Evolutionary conservation across 257 asterid species (phyloP).

Genomic region (Solanum gandarillasii): DNA sequence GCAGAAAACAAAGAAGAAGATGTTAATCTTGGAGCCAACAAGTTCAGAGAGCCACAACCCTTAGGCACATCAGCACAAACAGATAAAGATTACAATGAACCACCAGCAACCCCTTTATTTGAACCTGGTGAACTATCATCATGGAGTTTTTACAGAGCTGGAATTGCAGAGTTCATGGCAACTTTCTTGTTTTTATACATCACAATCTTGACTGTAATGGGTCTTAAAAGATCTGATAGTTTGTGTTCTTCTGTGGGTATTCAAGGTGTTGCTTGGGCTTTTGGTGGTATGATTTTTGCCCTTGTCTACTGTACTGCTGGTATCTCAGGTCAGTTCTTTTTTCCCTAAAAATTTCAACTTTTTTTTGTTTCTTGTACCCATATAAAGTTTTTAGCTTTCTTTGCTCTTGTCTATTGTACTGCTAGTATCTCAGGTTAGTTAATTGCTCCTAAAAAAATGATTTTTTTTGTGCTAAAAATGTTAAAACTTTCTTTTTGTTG

Average conservation of each 20-base stretch:
- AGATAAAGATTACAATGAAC: conserved; percentile 38
- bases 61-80: conserved; percentile 41
- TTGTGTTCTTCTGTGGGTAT: conserved; percentile 39
- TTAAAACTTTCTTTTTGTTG: not conserved
- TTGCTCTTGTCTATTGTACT: no score
- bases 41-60: conserved; percentile 31
- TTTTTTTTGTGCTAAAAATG: not conserved
- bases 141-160: conserved; percentile 49
- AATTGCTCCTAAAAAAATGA: not conserved
- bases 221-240: conserved; percentile 20
- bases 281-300: conserved; percentile 51
- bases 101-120: conserved; percentile 40
- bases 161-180: conserved; percentile 43
- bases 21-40: conserved; percentile 42
- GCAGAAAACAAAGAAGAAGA: conserved; percentile 43
- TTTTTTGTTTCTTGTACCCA: no score
- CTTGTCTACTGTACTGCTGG: conserved; percentile 53
- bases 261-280: conserved; percentile 49
- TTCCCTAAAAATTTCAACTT: not conserved
- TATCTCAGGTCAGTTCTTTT: conserved; percentile 25
- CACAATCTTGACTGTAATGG: conserved; percentile 40
- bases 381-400: no score
- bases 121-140: conserved; percentile 42
- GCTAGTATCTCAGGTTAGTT: no score
- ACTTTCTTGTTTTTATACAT: conserved; percentile 41